Evolutionary conservation across 306 rosid species (phyloP).

Genomic region (Pyrus communis): DNA sequence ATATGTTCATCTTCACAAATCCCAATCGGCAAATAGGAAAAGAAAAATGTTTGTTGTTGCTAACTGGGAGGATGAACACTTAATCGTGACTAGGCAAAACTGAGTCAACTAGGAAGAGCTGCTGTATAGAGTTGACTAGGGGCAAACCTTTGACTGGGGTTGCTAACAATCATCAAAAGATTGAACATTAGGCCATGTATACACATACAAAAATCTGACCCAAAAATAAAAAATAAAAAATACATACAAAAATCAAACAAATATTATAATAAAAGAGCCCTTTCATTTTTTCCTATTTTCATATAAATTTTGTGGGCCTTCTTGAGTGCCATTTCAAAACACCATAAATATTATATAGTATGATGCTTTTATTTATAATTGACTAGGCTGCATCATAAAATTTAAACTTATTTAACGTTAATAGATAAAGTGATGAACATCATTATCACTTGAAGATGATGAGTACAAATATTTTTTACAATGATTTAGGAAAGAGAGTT

Average conservation of each 20-base stretch:
- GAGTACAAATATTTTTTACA: too few relatives aligned
- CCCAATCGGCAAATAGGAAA: not conserved
- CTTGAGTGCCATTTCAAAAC: not conserved
- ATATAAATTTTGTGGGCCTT: not conserved
- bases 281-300: not conserved
- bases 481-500: too few relatives aligned
- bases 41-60: not conserved
- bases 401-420: too few relatives aligned
- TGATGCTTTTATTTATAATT: too few relatives aligned
- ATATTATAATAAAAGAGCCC: not conserved
- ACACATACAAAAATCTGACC: too few relatives aligned
- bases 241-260: too few relatives aligned
- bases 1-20: not conserved
- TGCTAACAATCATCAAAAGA: not conserved
- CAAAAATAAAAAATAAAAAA: too few relatives aligned
- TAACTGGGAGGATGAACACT: not conserved
- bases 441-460: too few relatives aligned
- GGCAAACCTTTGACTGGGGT: slow-evolving; percentile 6
- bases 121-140: slow-evolving; percentile 19
- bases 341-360: too few relatives aligned
- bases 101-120: slow-evolving; percentile 18
- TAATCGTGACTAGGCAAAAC: not conserved
- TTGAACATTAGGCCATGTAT: not conserved
- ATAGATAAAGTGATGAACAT: too few relatives aligned
- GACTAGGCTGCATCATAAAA: too few relatives aligned